phyloP scores from a whole-genome alignment of 176 grass and related monocot species.

The Hsuehochloa calcarea region DNA sequence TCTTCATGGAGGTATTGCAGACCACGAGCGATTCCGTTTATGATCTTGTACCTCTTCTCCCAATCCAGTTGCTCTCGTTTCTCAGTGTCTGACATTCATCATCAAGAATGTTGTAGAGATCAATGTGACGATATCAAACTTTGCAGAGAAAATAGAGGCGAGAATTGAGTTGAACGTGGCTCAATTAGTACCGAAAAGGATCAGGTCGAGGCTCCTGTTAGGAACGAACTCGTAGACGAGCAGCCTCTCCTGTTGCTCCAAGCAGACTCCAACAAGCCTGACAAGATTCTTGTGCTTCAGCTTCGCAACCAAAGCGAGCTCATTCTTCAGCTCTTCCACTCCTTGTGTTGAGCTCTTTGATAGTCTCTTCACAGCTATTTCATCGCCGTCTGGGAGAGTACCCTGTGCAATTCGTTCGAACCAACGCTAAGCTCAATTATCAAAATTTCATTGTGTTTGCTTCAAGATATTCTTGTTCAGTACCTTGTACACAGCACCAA shows the following conservation, averaged over 20 bases:
- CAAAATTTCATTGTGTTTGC: neutral
- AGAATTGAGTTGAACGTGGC: neutral
- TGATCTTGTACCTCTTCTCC: conserved; percentile 46
- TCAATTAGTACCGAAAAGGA: conserved; percentile 12
- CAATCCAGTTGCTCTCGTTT: conserved; percentile 32
- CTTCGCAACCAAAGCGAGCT: conserved; percentile 28
- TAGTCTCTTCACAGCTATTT: conserved; percentile 40
- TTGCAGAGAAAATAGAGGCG: neutral
- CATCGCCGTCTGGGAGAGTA: conserved; percentile 14
- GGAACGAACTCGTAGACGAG: conserved; percentile 36
- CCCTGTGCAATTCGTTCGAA: conserved; percentile 9
- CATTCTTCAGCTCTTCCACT: conserved; percentile 33
- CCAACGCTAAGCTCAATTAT: neutral
- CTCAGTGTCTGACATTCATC: conserved; percentile 7
- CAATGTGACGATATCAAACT: neutral
- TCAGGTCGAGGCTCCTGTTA: conserved; percentile 30
- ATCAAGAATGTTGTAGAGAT: neutral
- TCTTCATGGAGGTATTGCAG: conserved; percentile 80
- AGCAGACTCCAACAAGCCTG: conserved; percentile 23
- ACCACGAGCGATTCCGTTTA: conserved; percentile 55
- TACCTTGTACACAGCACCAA: conserved; percentile 39
- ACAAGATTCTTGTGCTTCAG: conserved; percentile 48
- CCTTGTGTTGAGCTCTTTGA: conserved; percentile 25
- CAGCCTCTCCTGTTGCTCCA: conserved; percentile 26
- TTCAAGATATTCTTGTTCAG: neutral